phyloP scores from a whole-genome alignment of 2,329 filamentous ascomycete genomes.

The Colletotrichum sp. region DNA sequence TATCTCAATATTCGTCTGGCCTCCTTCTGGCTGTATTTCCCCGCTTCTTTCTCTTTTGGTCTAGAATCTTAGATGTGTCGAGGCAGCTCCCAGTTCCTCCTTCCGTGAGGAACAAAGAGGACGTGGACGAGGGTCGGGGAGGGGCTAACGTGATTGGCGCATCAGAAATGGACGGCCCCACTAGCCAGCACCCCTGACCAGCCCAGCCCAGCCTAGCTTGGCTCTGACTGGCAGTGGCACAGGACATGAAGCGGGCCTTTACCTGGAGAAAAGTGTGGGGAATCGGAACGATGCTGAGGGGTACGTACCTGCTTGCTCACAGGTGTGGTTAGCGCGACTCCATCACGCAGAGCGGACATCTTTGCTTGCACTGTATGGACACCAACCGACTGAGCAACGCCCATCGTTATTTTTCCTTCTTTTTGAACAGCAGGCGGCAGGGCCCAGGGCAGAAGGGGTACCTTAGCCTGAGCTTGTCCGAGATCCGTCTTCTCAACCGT shows the following conservation, averaged over 20 bases:
- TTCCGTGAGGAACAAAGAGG: not conserved
- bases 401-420: not conserved
- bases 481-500: not conserved
- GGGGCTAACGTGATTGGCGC: not conserved
- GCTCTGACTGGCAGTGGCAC: conserved; percentile 7
- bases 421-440: not conserved
- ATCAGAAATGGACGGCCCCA: not conserved
- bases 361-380: conserved; percentile 7
- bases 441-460: not conserved
- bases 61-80: not conserved
- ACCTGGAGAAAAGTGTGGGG: conserved; percentile 21
- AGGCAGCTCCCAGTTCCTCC: not conserved
- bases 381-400: not conserved
- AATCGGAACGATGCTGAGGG: not conserved
- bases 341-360: not conserved
- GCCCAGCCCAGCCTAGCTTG: not conserved
- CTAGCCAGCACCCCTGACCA: not conserved
- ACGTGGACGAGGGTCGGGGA: not conserved
- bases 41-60: not conserved
- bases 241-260: not conserved
- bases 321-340: not conserved
- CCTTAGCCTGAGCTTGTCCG: not conserved
- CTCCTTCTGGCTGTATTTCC: not conserved
- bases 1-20: not conserved
- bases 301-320: not conserved